These are phyloP conservation scores for Artemisia tridentata DNA, from an alignment of 129 eudicot genomes.

Conservation along the genomic window DNA sequence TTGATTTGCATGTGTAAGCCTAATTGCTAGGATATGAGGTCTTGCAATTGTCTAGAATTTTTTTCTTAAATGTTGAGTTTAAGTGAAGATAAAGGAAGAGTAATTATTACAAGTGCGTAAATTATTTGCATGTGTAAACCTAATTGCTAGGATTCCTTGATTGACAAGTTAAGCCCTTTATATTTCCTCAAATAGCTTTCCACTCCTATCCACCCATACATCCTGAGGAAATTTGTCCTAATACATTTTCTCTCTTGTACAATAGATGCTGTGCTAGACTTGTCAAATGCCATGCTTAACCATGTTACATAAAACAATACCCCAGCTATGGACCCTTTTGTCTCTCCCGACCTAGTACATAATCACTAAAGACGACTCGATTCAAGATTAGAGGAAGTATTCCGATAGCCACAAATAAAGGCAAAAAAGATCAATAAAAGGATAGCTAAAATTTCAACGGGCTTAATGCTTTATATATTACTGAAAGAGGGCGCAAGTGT, in stretches of 20 bases:
- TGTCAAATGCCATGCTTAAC: background rate
- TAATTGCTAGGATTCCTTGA: constrained; percentile 19
- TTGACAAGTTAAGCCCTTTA: constrained; percentile 22
- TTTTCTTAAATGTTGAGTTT: background rate
- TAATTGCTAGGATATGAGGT: background rate
- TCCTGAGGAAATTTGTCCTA: background rate
- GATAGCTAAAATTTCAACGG: background rate
- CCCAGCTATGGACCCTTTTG: background rate
- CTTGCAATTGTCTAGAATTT: background rate
- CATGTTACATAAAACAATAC: background rate
- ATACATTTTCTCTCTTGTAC: background rate
- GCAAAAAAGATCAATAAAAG: background rate
- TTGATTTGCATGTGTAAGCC: too few relatives aligned
- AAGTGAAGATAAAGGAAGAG: constrained; percentile 11
- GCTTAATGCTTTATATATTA: background rate
- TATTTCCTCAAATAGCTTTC: background rate
- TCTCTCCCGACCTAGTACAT: background rate
- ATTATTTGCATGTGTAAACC: constrained; percentile 7
- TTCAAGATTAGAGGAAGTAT: background rate
- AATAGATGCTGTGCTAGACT: background rate
- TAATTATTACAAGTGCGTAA: constrained; percentile 6
- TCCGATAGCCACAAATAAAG: background rate
- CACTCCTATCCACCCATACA: background rate
- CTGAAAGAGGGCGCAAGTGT: background rate
- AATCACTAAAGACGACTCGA: background rate